Base-by-base conservation (phyloP, 164 flowering plant species). In the Aristolochia contorta region DNA sequence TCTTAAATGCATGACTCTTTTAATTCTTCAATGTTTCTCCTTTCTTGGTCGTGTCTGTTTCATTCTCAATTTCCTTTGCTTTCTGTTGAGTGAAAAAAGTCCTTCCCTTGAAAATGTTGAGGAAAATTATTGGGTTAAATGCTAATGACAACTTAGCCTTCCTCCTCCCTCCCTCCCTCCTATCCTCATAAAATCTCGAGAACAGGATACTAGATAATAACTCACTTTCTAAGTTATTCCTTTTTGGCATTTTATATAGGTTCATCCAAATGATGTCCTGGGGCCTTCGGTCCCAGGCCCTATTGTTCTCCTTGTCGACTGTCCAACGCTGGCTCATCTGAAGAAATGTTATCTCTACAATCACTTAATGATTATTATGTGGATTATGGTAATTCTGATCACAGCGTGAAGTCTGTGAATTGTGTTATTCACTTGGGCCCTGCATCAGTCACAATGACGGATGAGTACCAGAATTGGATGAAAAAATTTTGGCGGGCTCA, bases 241-340 rank as follows among this genome's bases (percentile, higher is more conserved):
- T 30, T 43, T 2, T 59, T 66, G 46, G 52, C n/a, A 6, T 55
- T 48, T 51, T 62, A n/a, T 68, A 51, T 74, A 94, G 99, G 86
- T 94, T 68, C 85, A 87, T 68, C 97, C 99, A 47, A 76, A 83
- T 72, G 99, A 94, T 75, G 97, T 94, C 15, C 71, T 94, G 74
- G 97, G 76, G n/a, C 96, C 97, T 57, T 79, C 97, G 7, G 41
- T 82, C 65, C 96, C 96, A 43, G 99, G 97, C 56, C 99, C 99
- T n/a, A 75, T 91, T 67, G 88, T 87, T 18, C 63, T 91, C 30
- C 70, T 94, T 60, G 87, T 91, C 21, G 97, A 89, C 69, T 94
- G 99, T 77, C 99, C 99, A 9, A 84, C 96, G 47, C 62, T 61
- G 45, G 71, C 79, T 53, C 97, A 94, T 77, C 65, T 76, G 43